These are phyloP conservation scores for Pseudogymnoascus sp. DNA, from an alignment of 2,329 filamentous ascomycete genomes.

Conservation along the genomic window DNA sequence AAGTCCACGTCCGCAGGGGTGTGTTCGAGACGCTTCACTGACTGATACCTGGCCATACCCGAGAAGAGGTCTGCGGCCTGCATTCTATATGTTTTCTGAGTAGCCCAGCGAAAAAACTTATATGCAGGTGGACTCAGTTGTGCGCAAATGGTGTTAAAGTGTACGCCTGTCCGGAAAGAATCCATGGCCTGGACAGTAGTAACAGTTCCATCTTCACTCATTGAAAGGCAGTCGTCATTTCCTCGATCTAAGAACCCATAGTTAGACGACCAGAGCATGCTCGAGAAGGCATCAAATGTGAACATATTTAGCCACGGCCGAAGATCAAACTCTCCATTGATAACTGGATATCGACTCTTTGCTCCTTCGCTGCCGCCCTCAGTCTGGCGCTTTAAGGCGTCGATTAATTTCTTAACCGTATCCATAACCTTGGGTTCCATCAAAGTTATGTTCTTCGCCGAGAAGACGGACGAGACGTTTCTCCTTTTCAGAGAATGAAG, in stretches of 20 bases:
- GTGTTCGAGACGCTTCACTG: constrained; percentile 10
- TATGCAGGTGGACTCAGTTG: neutral
- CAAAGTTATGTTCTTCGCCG: constrained; percentile 18
- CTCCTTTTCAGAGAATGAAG: constrained; percentile 13
- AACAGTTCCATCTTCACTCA: neutral
- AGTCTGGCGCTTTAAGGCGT: neutral
- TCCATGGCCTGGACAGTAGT: constrained; percentile 1
- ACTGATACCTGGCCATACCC: constrained; percentile 16
- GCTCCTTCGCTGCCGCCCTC: neutral
- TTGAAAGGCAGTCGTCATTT: constrained; percentile 3
- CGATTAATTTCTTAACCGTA: neutral
- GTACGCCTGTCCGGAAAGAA: neutral
- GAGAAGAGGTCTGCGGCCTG: constrained; percentile 12
- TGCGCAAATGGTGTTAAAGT: neutral
- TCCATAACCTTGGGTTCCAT: constrained; percentile 16
- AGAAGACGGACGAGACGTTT: constrained; percentile 18
- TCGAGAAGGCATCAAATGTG: constrained; percentile 17
- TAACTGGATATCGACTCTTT: constrained; percentile 9
- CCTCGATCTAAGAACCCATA: constrained; percentile 14
- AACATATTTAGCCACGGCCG: constrained; percentile 20
- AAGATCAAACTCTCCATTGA: constrained; percentile 16
- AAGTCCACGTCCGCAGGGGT: constrained; percentile 13
- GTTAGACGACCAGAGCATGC: constrained; percentile 13
- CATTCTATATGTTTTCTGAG: neutral
- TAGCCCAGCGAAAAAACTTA: neutral